These are phyloP conservation scores for Boletus rex-veris DNA, from an alignment of 768 basidiomycete species.

Conservation along the genomic window DNA sequence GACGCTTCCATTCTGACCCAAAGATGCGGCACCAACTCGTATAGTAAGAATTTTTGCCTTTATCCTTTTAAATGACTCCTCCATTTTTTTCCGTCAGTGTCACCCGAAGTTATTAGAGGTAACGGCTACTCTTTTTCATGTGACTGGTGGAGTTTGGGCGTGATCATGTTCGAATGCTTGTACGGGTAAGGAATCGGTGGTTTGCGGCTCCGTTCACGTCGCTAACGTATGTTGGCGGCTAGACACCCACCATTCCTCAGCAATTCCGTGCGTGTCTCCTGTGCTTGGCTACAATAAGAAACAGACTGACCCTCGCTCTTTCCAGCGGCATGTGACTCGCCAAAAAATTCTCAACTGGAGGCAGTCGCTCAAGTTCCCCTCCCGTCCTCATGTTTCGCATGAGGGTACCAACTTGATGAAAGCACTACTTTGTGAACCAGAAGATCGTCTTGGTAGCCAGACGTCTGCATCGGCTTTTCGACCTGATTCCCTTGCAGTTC, in stretches of 20 bases:
- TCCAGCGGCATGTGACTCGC: conserved; percentile 85
- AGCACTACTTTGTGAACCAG: conserved; percentile 89
- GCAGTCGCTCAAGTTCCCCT: conserved; percentile 81
- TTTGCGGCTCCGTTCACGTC: conserved; percentile 25
- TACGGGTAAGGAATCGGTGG: conserved; percentile 63
- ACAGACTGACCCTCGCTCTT: conserved; percentile 10
- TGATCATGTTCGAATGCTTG: conserved; percentile 95
- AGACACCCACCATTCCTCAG: conserved; percentile 96
- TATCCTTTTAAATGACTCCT: conserved; percentile 25
- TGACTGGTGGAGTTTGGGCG: conserved; percentile 98
- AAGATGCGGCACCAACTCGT: conserved; percentile 84
- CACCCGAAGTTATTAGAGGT: conserved; percentile 85
- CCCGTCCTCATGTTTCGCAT: conserved; percentile 77
- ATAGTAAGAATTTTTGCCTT: conserved; percentile 54
- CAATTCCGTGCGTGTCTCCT: conserved; percentile 63
- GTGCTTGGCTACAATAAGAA: conserved; percentile 17
- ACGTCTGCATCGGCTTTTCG: conserved; percentile 62
- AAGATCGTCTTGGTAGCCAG: conserved; percentile 87
- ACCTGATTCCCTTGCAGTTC: conserved; percentile 73
- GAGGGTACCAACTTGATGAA: conserved; percentile 88
- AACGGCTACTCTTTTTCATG: conserved; percentile 93
- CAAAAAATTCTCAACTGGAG: conserved; percentile 98
- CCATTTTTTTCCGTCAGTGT: conserved; percentile 53
- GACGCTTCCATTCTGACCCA: conserved; percentile 31
- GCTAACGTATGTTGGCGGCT: conserved; percentile 20